Evolutionary conservation across 1,284 basidiomycete species (phyloP), one percentile per base, ranked within the genome.

Genomic region (Naganishia cerealis): DNA sequence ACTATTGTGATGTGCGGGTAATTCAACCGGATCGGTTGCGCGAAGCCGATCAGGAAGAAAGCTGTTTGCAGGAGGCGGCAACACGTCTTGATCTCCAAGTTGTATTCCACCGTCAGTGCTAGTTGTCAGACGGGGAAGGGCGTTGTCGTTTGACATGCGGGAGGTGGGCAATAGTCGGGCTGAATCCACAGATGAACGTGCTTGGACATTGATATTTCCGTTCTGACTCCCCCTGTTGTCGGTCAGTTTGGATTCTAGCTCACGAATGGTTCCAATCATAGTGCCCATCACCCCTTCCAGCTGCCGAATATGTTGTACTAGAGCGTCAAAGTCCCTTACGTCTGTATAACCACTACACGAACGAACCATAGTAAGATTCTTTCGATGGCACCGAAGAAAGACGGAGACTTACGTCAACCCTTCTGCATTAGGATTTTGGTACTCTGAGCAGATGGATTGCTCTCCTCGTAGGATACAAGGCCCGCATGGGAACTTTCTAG

Each of bases 291-390:
- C 40, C 40, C 43, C 39, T 56, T 66, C 65, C 29, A 66, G 26
- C 15, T 56, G 38, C 21, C 54, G 50, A n/a, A 57, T 38, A 8
- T 48, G 65, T 9, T 46, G 39, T 7, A 56, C 54, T 10, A 66
- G 40, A n/a, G 38, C 43, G 38, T 66, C 65, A 18, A 66, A 66
- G n/a, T 66, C 65, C 26, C 36, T 43, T 2, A 66, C 40, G 39
- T 66, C 40, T 0, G 65, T 66, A 33, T 66, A 66, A 21, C 65
- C 65, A 6, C 65, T 66, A 29, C 18, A 29, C 15, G 26, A 24
- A 58, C 18, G 18, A 21, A 24, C 38, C 29, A 9, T 5, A 21
- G 2, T 39, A 43, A 39, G 24, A 29, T 33, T 24, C 33, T 18
- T 16, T 15, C 29, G 10, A 42, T 3, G 36, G 16, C 7, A 3